Evolutionary conservation across 78 protist genomes (phyloP).

Genomic region (Anaeramoeba flamelloides): DNA sequence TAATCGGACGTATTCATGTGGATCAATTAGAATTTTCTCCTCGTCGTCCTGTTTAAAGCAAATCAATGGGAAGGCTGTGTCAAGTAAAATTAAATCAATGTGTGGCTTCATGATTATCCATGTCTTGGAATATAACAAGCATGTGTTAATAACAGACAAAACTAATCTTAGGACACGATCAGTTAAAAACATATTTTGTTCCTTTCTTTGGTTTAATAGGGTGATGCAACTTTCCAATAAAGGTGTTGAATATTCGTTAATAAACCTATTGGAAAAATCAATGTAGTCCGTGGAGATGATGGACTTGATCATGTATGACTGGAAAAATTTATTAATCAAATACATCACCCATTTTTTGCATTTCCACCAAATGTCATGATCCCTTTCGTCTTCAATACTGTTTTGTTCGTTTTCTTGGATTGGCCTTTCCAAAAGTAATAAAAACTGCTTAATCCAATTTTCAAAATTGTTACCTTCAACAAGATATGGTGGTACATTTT

Average conservation of each 20-base stretch:
- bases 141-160: neutral
- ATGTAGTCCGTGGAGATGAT: neutral
- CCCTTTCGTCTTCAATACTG: neutral
- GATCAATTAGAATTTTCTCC: neutral
- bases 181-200: neutral
- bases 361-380: neutral
- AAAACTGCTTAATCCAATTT: neutral
- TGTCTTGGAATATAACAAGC: neutral
- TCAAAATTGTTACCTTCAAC: neutral
- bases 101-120: neutral
- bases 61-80: neutral
- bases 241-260: neutral
- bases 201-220: neutral
- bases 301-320: neutral
- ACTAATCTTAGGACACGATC: neutral
- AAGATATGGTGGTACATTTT: neutral
- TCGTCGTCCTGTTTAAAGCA: neutral
- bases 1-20: neutral
- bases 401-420: neutral
- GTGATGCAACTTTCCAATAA: neutral
- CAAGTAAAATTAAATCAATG: neutral
- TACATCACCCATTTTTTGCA: neutral
- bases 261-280: neutral
- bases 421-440: neutral
- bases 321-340: neutral